A percentile compares a stretch with the other conserved stretches of the same genome.
phyloP scores from a whole-genome alignment of 1,284 basidiomycete genomes.

The Ustilago hordei region DNA sequence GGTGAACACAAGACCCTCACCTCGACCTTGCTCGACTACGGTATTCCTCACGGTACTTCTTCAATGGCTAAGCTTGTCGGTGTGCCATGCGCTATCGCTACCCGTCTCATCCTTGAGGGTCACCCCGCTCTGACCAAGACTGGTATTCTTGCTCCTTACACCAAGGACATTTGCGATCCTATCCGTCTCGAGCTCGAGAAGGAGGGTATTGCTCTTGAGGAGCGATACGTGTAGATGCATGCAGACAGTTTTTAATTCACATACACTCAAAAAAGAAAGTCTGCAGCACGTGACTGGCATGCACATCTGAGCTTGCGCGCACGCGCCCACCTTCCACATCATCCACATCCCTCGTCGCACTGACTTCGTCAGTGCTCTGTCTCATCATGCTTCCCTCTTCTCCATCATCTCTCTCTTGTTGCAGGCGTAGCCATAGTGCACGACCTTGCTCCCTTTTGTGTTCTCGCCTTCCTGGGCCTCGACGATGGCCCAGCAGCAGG shows the following conservation, averaged over 20 bases:
- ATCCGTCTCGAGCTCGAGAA: slow-evolving; percentile 67
- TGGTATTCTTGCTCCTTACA: slow-evolving; percentile 84
- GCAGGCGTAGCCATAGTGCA: no score
- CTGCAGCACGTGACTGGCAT: no score
- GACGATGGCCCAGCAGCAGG: no score
- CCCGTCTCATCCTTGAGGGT: slow-evolving; percentile 78
- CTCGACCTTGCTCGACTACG: slow-evolving; percentile 91
- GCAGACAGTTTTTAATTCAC: neutral
- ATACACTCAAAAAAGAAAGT: neutral
- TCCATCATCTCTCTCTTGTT: no score
- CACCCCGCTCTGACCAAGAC: slow-evolving; percentile 73
- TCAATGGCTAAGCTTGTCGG: slow-evolving; percentile 97
- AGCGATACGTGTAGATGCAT: slow-evolving; percentile 61
- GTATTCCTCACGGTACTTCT: slow-evolving; percentile 80
- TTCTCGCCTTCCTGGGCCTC: no score
- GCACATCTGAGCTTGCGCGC: no score
- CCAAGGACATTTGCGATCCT: slow-evolving; percentile 74
- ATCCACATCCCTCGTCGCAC: no score
- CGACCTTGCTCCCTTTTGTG: no score
- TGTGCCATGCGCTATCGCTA: slow-evolving; percentile 92
- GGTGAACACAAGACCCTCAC: slow-evolving; percentile 85
- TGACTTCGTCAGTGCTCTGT: no score
- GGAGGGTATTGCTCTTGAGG: slow-evolving; percentile 68
- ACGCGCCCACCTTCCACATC: no score
- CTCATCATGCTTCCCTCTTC: no score